These are phyloP conservation scores for Vitellaria paradoxa DNA, from an alignment of 179 eudicot species.

Conservation along the genomic window DNA sequence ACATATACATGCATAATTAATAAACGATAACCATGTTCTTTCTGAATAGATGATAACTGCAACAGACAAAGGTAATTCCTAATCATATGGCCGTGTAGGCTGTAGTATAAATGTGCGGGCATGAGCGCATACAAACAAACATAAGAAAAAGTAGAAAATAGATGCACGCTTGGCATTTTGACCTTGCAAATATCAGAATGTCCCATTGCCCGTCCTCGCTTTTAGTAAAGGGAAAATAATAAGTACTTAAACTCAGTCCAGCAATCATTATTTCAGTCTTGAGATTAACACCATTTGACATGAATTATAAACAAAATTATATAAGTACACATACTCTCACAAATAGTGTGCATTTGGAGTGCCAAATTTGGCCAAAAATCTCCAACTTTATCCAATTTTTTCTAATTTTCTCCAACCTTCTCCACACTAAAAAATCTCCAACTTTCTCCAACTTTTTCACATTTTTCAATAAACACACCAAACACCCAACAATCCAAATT, in stretches of 20 bases:
- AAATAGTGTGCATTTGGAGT: too few relatives aligned
- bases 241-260: neutral
- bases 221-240: neutral
- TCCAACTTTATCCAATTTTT: too few relatives aligned
- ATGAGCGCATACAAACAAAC: neutral
- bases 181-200: neutral
- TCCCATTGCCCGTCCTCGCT: neutral
- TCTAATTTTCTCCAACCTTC: too few relatives aligned
- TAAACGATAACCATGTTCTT: neutral
- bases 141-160: too few relatives aligned
- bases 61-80: neutral
- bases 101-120: neutral
- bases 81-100: neutral
- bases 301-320: neutral
- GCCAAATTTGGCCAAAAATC: too few relatives aligned
- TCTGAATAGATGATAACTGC: neutral
- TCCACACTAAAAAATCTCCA: too few relatives aligned
- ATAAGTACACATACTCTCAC: neutral
- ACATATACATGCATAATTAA: neutral
- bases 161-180: too few relatives aligned
- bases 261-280: neutral
- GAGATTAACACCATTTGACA: neutral
- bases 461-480: too few relatives aligned
- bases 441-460: too few relatives aligned
- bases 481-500: too few relatives aligned